phyloP scores from a whole-genome alignment of 2,329 filamentous ascomycete species.

The Beauveria asiatica region DNA sequence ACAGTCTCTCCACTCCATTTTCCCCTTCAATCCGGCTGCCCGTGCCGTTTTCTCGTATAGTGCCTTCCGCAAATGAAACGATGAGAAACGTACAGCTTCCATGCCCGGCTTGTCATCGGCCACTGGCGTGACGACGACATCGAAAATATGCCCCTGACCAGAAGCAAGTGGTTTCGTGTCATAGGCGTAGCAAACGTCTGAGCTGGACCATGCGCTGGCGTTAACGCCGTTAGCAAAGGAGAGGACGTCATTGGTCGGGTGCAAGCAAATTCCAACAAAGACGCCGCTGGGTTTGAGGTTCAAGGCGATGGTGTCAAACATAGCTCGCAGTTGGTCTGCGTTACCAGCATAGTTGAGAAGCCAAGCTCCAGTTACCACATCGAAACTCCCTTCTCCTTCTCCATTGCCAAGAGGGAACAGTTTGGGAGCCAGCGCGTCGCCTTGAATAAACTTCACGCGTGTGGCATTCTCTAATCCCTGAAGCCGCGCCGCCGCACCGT shows the following conservation, averaged over 20 bases:
- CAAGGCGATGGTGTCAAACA: slow-evolving; percentile 11
- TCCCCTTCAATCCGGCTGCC: slow-evolving; percentile 5
- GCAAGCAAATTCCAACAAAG: slow-evolving; percentile 10
- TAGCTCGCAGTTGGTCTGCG: neutral
- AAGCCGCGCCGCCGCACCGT: neutral
- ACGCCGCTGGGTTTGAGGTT: slow-evolving; percentile 11
- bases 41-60: slow-evolving; percentile 11
- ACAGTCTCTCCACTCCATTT: neutral
- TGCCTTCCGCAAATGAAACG: slow-evolving; percentile 10
- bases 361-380: slow-evolving; percentile 8
- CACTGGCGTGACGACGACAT: neutral
- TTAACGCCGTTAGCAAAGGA: neutral
- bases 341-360: slow-evolving; percentile 12
- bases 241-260: slow-evolving; percentile 6
- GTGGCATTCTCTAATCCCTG: neutral
- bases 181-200: neutral
- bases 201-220: neutral
- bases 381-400: neutral
- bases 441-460: neutral
- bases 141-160: neutral
- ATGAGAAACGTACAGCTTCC: neutral
- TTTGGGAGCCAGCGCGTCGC: neutral
- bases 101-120: neutral
- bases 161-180: neutral
- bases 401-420: neutral